Percentiles rank a stretch among this genome's conserved stretches.
These are phyloP conservation scores for Eucalyptus coolabah DNA, from an alignment of 345 rosid species.

Conservation along the genomic window DNA sequence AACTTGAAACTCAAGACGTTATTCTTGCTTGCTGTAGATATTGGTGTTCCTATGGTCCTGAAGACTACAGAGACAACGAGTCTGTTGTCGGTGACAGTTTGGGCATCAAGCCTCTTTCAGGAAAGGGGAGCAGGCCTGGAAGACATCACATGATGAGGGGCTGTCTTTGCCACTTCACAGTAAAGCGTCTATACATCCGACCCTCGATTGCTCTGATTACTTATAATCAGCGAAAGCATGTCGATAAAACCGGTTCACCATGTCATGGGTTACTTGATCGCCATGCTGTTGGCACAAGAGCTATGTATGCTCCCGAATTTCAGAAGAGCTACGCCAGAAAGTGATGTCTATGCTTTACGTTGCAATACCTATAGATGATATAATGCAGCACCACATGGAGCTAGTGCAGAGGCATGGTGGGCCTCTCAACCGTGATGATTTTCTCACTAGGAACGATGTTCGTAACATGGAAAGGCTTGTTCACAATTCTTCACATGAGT, in stretches of 20 bases:
- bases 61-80: conserved; percentile 18
- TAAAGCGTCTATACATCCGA: conserved; percentile 32
- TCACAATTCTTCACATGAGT: conserved; percentile 24
- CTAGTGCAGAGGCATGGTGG: conserved; percentile 38
- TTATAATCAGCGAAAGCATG: conserved; percentile 41
- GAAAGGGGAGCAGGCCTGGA: conserved; percentile 42
- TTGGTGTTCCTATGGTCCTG: conserved; percentile 58
- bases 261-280: conserved; percentile 44
- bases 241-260: conserved; percentile 32
- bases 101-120: conserved; percentile 20
- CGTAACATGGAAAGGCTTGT: conserved; percentile 41
- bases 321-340: conserved; percentile 43
- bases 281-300: conserved; percentile 48
- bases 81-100: conserved; percentile 25
- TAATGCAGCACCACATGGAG: conserved; percentile 37
- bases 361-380: conserved; percentile 35
- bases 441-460: conserved; percentile 42
- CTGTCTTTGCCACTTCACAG: conserved; percentile 47
- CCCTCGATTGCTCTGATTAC: conserved; percentile 36
- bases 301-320: conserved; percentile 52
- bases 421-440: conserved; percentile 48
- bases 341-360: conserved; percentile 38
- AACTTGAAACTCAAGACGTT: not conserved
- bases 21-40: conserved; percentile 17
- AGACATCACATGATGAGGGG: conserved; percentile 54